A percentile compares a stretch with the other conserved stretches of the same genome.
Conservation (phyloP, 768 basidiomycete genomes). For the Peribolospora baueri region DNA sequence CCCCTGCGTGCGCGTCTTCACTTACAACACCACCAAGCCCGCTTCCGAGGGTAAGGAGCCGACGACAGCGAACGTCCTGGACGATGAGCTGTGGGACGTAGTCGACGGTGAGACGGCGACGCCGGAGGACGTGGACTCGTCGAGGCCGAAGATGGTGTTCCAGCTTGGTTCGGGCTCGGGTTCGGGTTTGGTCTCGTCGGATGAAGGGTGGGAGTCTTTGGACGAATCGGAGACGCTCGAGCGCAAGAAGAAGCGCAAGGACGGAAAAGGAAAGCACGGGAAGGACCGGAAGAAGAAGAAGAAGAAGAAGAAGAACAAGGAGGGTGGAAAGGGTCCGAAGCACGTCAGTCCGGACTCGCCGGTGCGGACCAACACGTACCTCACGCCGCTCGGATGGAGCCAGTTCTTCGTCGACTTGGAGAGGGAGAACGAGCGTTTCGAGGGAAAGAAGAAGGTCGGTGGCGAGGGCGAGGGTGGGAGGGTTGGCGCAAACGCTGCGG, state of each 20-base stretch:
- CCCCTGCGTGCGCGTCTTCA: constrained; percentile 53
- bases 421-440: background rate
- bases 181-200: too few species aligned
- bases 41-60: background rate
- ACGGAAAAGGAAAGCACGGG: constrained; percentile 5
- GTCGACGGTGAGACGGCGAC: background rate
- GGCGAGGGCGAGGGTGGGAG: too few species aligned
- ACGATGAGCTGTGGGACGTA: background rate
- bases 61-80: constrained; percentile 5
- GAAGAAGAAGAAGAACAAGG: constrained; percentile 29
- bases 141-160: constrained; percentile 3
- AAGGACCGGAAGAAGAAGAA: constrained; percentile 25
- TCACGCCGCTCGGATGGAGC: constrained; percentile 58
- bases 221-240: constrained; percentile 7
- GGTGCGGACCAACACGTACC: constrained; percentile 40
- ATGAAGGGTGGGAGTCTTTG: constrained; percentile 2
- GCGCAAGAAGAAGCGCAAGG: too few species aligned
- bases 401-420: constrained; percentile 31
- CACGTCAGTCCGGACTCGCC: constrained; percentile 34
- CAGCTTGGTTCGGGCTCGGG: too few species aligned
- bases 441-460: background rate
- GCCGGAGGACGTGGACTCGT: constrained; percentile 1
- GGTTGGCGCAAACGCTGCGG: too few species aligned
- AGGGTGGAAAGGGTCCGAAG: constrained; percentile 26
- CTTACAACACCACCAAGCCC: constrained; percentile 43